Evolutionary conservation across 73 alveolate species (phyloP).

Genomic region (Tetrahymena borealis): DNA sequence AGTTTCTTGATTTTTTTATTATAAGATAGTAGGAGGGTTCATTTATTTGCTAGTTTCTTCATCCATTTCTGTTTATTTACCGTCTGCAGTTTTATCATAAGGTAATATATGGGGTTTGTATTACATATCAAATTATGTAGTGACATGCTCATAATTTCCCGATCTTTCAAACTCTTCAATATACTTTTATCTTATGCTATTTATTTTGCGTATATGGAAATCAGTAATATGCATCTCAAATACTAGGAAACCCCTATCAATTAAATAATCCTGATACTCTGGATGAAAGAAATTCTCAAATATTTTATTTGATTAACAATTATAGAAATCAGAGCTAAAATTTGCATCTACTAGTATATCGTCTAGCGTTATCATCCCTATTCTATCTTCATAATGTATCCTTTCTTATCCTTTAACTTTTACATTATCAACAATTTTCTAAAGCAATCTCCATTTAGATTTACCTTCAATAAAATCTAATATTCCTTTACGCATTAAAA

Average conservation of each 20-base stretch:
- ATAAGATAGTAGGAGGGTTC: too few species aligned
- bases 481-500: not conserved
- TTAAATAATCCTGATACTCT: not conserved
- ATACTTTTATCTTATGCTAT: not conserved
- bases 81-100: not conserved
- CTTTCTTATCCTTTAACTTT: not conserved
- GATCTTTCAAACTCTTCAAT: not conserved
- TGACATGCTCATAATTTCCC: not conserved
- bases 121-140: not conserved
- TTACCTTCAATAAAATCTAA: not conserved
- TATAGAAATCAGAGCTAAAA: not conserved
- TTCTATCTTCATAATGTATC: not conserved
- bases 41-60: too few species aligned
- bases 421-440: not conserved
- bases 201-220: not conserved
- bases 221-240: not conserved
- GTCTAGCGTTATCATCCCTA: not conserved
- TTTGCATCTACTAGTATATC: not conserved
- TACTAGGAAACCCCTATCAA: not conserved
- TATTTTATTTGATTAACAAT: not conserved
- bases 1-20: too few species aligned
- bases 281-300: not conserved
- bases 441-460: not conserved
- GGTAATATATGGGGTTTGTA: not conserved
- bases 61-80: not conserved